Conservation (phyloP, 2,329 filamentous ascomycete genomes). For the Cladosporium sp. region DNA sequence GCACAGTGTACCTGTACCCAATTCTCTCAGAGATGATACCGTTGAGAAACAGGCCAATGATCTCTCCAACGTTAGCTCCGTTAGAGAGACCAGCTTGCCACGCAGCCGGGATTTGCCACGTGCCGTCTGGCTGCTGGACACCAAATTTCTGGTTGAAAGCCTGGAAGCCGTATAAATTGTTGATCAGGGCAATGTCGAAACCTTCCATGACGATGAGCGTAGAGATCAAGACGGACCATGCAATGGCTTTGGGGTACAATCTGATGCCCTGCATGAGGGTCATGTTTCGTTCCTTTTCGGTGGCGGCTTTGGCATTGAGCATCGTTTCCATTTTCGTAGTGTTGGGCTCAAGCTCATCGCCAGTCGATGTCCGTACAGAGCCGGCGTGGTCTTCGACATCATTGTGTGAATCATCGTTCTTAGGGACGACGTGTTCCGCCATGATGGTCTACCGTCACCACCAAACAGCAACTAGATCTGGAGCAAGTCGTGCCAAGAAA, state of each 20-base stretch:
- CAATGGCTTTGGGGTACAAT: constrained; percentile 81
- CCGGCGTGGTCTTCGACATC: constrained; percentile 20
- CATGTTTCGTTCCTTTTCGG: constrained; percentile 48
- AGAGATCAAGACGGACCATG: constrained; percentile 81
- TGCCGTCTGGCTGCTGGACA: constrained; percentile 35
- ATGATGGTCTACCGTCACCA: neutral
- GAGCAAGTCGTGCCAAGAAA: constrained; percentile 4
- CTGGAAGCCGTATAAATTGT: constrained; percentile 65
- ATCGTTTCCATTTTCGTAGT: constrained; percentile 28
- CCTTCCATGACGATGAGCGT: constrained; percentile 91
- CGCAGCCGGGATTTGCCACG: constrained; percentile 40
- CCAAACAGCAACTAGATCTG: neutral
- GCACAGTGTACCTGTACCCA: constrained; percentile 43
- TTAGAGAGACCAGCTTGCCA: constrained; percentile 48
- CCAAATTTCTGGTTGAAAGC: constrained; percentile 47
- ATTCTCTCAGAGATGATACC: constrained; percentile 44
- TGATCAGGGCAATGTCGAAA: constrained; percentile 76
- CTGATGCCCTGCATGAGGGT: constrained; percentile 68
- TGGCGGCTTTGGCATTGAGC: constrained; percentile 41
- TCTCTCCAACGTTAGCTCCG: constrained; percentile 44
- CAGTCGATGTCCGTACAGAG: constrained; percentile 22
- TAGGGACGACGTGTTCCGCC: neutral
- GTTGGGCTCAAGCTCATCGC: constrained; percentile 29
- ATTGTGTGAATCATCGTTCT: constrained; percentile 11
- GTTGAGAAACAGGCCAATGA: constrained; percentile 43